These are phyloP conservation scores for Vitis amurensis DNA, from an alignment of 164 flowering plant species.

Conservation along the genomic window DNA sequence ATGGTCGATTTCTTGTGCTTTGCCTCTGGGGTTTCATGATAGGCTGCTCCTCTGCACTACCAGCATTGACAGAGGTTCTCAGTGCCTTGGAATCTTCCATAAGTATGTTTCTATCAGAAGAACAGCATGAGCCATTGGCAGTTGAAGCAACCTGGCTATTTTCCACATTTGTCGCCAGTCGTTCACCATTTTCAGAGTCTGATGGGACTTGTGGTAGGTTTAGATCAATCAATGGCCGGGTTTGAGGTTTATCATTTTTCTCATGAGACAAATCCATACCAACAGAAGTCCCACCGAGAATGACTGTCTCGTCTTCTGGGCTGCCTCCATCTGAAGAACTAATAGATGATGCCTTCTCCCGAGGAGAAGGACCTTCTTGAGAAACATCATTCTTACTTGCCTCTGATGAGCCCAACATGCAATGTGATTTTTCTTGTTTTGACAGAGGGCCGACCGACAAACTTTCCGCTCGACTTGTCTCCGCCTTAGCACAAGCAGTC, in stretches of 20 bases:
- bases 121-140: constrained; percentile 8
- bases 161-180: not conserved
- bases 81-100: constrained; percentile 3
- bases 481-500: constrained; percentile 35
- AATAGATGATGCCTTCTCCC: constrained; percentile 25
- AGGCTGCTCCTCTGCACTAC: constrained; percentile 24
- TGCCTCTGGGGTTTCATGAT: constrained; percentile 41
- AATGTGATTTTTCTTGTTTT: constrained; percentile 20
- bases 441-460: constrained; percentile 5
- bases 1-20: constrained; percentile 70
- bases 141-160: constrained; percentile 7
- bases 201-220: constrained; percentile 25
- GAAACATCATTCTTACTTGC: constrained; percentile 14
- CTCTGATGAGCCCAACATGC: constrained; percentile 19
- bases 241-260: constrained; percentile 1
- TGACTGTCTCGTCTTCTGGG: constrained; percentile 22
- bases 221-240: constrained; percentile 14
- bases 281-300: constrained; percentile 8
- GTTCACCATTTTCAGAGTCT: constrained; percentile 21
- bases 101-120: constrained; percentile 2
- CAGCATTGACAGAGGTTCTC: constrained; percentile 13
- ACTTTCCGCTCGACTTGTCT: constrained; percentile 12
- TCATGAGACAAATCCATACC: constrained; percentile 5
- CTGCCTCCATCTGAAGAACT: constrained; percentile 23
- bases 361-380: constrained; percentile 17